Evolutionary conservation across 768 basidiomycete species (phyloP).

Genomic region (Boletus rex-veris): DNA sequence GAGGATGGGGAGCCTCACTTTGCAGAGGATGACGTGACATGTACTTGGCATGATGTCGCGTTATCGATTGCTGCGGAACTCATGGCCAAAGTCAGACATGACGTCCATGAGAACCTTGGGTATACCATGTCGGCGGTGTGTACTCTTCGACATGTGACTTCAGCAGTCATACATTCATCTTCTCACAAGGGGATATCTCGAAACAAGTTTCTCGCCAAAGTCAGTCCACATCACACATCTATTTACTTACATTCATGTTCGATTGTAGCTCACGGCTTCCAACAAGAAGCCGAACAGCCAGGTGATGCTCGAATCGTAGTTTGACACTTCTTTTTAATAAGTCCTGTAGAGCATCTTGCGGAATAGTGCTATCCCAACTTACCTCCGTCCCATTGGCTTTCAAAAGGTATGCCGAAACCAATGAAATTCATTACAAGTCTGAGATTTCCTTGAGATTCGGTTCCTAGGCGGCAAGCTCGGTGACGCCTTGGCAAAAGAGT

Average conservation of each 20-base stretch:
- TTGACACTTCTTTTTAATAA: conserved; percentile 1
- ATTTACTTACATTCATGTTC: background rate
- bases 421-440: background rate
- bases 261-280: conserved; percentile 72
- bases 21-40: conserved; percentile 31
- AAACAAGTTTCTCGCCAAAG: conserved; percentile 96
- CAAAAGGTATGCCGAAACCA: conserved; percentile 56
- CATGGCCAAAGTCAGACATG: conserved; percentile 69
- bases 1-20: conserved; percentile 10
- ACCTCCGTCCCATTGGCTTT: conserved; percentile 81
- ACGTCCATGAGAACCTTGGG: conserved; percentile 67
- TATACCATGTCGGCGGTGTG: conserved; percentile 93
- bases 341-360: conserved; percentile 71
- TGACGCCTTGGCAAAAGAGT: conserved; percentile 79
- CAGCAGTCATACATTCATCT: background rate
- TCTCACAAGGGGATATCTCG: conserved; percentile 72
- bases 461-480: conserved; percentile 96
- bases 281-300: conserved; percentile 90
- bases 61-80: conserved; percentile 85
- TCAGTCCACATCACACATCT: conserved; percentile 26
- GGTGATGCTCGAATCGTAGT: conserved; percentile 37
- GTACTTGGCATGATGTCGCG: conserved; percentile 91
- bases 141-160: conserved; percentile 2
- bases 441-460: conserved; percentile 60
- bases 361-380: conserved; percentile 77